These are phyloP conservation scores for Backusella parvicylindrica DNA, from an alignment of 192 early-diverging fungal genomes.

Conservation along the genomic window DNA sequence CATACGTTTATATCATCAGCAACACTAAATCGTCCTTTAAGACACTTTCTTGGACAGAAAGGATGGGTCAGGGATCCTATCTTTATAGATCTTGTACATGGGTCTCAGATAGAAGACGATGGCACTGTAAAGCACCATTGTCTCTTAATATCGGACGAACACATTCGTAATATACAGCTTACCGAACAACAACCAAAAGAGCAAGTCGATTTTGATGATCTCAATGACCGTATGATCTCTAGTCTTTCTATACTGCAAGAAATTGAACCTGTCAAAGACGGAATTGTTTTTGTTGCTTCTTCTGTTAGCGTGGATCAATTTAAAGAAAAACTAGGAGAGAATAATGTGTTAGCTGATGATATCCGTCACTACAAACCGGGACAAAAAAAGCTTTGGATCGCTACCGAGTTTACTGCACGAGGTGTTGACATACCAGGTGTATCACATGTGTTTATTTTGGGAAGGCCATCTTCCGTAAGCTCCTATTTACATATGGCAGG, in stretches of 20 bases:
- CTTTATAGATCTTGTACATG: slow-evolving; percentile 56
- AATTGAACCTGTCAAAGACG: slow-evolving; percentile 41
- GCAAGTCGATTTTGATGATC: slow-evolving; percentile 21
- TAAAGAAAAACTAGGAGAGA: slow-evolving; percentile 28
- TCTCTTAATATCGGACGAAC: slow-evolving; percentile 39
- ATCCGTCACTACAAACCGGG: slow-evolving; percentile 28
- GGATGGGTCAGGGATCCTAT: slow-evolving; percentile 52
- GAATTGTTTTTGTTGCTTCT: slow-evolving; percentile 46
- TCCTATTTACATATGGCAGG: slow-evolving; percentile 90
- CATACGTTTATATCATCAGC: slow-evolving; percentile 67
- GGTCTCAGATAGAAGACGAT: slow-evolving; percentile 1
- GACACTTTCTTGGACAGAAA: slow-evolving; percentile 47
- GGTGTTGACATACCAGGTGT: slow-evolving; percentile 82
- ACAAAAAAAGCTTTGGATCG: slow-evolving; percentile 33
- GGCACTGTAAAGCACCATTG: slow-evolving; percentile 50
- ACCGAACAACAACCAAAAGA: not conserved
- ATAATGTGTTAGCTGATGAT: slow-evolving; percentile 32
- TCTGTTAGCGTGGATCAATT: slow-evolving; percentile 32
- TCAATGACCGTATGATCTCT: slow-evolving; percentile 50
- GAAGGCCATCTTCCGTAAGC: slow-evolving; percentile 59
- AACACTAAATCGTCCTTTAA: slow-evolving; percentile 65
- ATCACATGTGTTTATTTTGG: slow-evolving; percentile 81
- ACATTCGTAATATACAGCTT: slow-evolving; percentile 41
- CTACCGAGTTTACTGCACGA: slow-evolving; percentile 71
- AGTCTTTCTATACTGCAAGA: slow-evolving; percentile 40